These are phyloP conservation scores for Trichoderma sp. DNA, from an alignment of 2,329 filamentous ascomycete genomes.

Conservation along the genomic window DNA sequence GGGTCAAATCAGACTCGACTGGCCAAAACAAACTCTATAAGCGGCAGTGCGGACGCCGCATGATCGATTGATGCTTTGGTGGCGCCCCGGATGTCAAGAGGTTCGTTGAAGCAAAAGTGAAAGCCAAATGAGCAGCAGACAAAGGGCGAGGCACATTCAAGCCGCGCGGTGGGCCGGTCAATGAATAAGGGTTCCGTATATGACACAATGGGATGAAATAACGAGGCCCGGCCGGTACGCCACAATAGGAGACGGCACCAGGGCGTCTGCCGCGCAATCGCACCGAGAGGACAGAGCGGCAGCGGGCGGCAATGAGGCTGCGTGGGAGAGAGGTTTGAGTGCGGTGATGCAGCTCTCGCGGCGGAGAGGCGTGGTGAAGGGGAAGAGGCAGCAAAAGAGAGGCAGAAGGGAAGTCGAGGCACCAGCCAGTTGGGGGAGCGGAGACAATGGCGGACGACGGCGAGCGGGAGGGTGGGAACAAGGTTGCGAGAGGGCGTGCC, in stretches of 20 bases:
- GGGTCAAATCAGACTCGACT: constrained; percentile 21
- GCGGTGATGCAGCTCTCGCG: constrained; percentile 35
- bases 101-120: not conserved
- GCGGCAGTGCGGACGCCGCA: constrained; percentile 26
- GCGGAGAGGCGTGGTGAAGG: constrained; percentile 21
- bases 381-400: constrained; percentile 32
- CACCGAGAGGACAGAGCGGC: constrained; percentile 4
- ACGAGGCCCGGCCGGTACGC: constrained; percentile 23
- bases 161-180: constrained; percentile 30
- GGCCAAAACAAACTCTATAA: constrained; percentile 23
- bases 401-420: constrained; percentile 30
- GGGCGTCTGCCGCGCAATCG: constrained; percentile 22
- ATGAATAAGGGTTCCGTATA: constrained; percentile 28
- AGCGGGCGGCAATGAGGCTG: constrained; percentile 21
- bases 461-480: constrained; percentile 34
- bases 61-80: constrained; percentile 24
- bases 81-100: constrained; percentile 10
- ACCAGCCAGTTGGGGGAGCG: constrained; percentile 35
- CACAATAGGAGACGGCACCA: constrained; percentile 26
- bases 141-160: constrained; percentile 29
- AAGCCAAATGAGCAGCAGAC: constrained; percentile 17
- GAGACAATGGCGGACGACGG: constrained; percentile 38
- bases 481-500: constrained; percentile 19
- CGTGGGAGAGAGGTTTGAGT: constrained; percentile 21
- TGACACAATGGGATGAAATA: constrained; percentile 29